Percentiles rank a stretch among this genome's conserved stretches.
phyloP scores from a whole-genome alignment of 257 asterid genomes.

The Henckelia pumila region DNA sequence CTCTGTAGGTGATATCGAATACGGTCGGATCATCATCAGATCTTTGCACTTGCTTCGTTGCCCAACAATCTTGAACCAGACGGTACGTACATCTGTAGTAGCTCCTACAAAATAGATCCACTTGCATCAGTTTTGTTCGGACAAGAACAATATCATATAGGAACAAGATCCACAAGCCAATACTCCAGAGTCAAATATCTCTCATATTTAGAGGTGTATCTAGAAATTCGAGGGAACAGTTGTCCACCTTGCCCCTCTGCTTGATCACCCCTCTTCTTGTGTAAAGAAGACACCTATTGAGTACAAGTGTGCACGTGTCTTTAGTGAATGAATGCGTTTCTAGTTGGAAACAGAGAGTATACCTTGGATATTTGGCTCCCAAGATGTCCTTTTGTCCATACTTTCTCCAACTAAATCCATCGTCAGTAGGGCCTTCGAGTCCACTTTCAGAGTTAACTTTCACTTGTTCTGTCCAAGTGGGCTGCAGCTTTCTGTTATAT shows the following conservation, averaged over 20 bases:
- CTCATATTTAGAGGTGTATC: too few relatives aligned
- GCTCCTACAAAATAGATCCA: slow-evolving; percentile 55
- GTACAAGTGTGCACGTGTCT: slow-evolving; percentile 1
- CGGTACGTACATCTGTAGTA: slow-evolving; percentile 89
- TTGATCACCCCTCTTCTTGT: neutral
- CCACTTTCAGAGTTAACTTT: slow-evolving; percentile 56
- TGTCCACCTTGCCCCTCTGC: neutral
- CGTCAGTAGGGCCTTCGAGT: slow-evolving; percentile 77
- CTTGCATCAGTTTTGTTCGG: slow-evolving; percentile 18
- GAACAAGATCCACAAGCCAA: neutral
- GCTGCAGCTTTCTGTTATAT: slow-evolving; percentile 63
- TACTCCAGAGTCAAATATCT: too few relatives aligned
- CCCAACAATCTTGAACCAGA: slow-evolving; percentile 61
- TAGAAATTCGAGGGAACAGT: too few relatives aligned
- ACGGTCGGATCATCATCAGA: slow-evolving; percentile 75
- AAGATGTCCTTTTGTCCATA: slow-evolving; percentile 59
- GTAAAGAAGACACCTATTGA: slow-evolving; percentile 25
- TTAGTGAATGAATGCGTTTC: slow-evolving; percentile 35
- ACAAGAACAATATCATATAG: neutral
- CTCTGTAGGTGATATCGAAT: slow-evolving; percentile 79
- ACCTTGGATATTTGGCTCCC: slow-evolving; percentile 60
- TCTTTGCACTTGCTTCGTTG: slow-evolving; percentile 95
- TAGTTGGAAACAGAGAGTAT: slow-evolving; percentile 7
- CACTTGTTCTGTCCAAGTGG: slow-evolving; percentile 72
- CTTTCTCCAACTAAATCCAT: slow-evolving; percentile 88